Conservation (phyloP, 495 filamentous ascomycete species). For the Aspergillus egyptiacus region DNA sequence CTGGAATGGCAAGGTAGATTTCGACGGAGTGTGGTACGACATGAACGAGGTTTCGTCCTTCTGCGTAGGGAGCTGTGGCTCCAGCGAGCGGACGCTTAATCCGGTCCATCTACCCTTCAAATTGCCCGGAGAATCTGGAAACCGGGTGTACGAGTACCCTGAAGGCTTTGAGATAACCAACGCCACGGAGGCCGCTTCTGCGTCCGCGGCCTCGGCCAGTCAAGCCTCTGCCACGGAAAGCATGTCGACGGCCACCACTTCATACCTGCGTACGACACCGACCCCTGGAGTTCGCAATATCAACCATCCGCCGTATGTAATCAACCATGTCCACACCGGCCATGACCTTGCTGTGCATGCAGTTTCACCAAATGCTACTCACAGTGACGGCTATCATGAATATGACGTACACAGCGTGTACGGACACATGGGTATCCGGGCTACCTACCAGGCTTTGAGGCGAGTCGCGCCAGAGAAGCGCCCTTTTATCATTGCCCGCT, state of each 20-base stretch:
- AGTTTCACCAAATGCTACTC: conserved; percentile 71
- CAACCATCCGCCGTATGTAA: conserved; percentile 73
- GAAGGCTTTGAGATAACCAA: conserved; percentile 70
- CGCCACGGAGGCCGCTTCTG: conserved; percentile 58
- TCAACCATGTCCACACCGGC: conserved; percentile 64
- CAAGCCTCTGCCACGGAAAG: conserved; percentile 43
- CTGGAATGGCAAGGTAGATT: conserved; percentile 54
- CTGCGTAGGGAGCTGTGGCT: conserved; percentile 75
- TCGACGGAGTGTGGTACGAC: conserved; percentile 59
- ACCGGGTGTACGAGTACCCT: conserved; percentile 57
- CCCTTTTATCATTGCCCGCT: conserved; percentile 81
- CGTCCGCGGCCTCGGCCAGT: conserved; percentile 46
- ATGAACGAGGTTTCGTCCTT: conserved; percentile 70
- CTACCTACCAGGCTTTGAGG: conserved; percentile 70
- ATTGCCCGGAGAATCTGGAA: conserved; percentile 60
- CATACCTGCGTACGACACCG: conserved; percentile 57
- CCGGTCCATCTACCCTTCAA: conserved; percentile 62
- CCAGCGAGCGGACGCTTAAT: conserved; percentile 60
- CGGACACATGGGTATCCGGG: conserved; percentile 71
- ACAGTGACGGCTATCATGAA: conserved; percentile 62
- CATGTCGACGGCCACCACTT: conserved; percentile 32
- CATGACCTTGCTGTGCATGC: conserved; percentile 71
- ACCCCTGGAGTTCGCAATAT: conserved; percentile 68
- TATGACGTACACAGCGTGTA: conserved; percentile 79
- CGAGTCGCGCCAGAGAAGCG: conserved; percentile 58